phyloP scores from a whole-genome alignment of 176 grass and related monocot genomes.

The Carex littledalei region DNA sequence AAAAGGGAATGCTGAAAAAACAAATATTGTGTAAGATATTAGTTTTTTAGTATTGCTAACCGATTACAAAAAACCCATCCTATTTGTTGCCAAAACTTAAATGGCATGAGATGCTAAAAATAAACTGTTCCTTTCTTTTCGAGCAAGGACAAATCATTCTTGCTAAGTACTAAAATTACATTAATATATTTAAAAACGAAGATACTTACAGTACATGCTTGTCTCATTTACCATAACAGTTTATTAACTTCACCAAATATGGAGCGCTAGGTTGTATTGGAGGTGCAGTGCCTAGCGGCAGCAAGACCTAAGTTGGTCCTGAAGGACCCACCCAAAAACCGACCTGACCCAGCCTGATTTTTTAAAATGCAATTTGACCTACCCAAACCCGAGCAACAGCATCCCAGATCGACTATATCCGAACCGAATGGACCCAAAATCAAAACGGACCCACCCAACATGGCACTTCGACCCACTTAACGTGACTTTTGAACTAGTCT shows the following conservation, averaged over 20 bases:
- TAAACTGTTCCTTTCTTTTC: background rate
- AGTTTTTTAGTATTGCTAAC: background rate
- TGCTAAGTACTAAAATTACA: background rate
- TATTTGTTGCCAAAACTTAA: constrained; percentile 7
- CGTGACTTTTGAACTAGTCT: too few relatives aligned
- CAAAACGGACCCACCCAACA: background rate
- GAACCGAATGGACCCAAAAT: background rate
- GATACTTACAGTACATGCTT: too few relatives aligned
- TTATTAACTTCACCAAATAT: too few relatives aligned
- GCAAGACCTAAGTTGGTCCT: background rate
- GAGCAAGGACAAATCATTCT: background rate
- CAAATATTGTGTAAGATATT: background rate
- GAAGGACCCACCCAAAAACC: background rate
- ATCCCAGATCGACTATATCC: background rate
- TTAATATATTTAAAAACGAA: too few relatives aligned
- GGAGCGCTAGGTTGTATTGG: too few relatives aligned
- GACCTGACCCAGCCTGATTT: background rate
- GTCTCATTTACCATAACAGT: too few relatives aligned
- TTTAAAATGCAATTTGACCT: background rate
- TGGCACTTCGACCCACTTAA: too few relatives aligned
- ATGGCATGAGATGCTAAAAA: background rate
- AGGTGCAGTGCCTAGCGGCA: too few relatives aligned
- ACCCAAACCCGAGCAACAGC: background rate
- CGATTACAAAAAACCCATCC: background rate
- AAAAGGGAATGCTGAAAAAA: constrained; percentile 75